Evolutionary conservation across 2,329 filamentous ascomycete species (phyloP), one percentile per base, ranked within the genome.

Genomic region (Cladosporium sp.): DNA sequence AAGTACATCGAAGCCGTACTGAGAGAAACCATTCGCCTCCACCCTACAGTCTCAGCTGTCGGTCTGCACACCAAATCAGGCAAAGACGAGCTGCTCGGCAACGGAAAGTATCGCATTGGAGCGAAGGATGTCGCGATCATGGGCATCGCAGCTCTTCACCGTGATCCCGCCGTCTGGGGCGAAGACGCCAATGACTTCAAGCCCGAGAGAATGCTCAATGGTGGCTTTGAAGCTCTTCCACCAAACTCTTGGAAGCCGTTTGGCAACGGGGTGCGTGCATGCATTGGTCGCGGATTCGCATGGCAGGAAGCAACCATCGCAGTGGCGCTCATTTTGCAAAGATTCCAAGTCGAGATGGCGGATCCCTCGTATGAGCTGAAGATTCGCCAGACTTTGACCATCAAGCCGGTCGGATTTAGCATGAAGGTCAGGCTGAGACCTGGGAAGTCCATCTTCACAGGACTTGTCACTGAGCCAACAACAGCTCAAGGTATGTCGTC

Each of bases 1-100:
- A 71, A 74, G 10, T 86, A 84, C 66, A 63, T 84, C 47, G 78
- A 80, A 55, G 83, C 77, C 34, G 68, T 84, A 24, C 68, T 84
- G 24, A 77, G 79, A 52, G 81, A 85, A 66, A 75, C 80, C 0
- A 71, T 85, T 7, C 79, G 83, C 0, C 75, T 85, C 2, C 78
- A 77, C 0, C 79, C 77, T 32, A 76, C 81, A 0, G 80, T 82
- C 0, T 56, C 61, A 1, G 32, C 32, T 1, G 55, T 60, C 24
- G 52, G 42, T 12, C 50, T 56, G 0, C 47, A 50, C n/a, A 57
- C 57, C 2, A 49, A 58, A 3, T 32, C 39, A 17, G 58, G 57
- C 2, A 62, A 73, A 50, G 68, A 72, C 40, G 58, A 61, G 19
- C 45, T 58, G 13, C 45, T 61, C 9, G 34, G 74, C 1, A 72